These are phyloP conservation scores for Ramaria sp. DNA, from an alignment of 768 basidiomycete genomes.

Conservation along the genomic window DNA sequence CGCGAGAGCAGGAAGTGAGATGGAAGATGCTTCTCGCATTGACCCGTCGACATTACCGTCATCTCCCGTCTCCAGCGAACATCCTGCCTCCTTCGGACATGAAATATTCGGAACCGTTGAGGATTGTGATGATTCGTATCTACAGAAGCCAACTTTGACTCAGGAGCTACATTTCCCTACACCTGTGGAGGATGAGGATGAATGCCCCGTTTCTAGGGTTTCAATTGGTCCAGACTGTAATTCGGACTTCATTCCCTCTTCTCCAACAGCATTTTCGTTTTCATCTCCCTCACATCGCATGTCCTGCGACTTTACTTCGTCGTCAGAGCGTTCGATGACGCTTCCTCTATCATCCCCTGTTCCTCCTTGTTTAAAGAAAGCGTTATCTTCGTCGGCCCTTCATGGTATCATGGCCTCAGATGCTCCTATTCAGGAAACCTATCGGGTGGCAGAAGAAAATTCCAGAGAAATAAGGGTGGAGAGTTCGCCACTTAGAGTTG, in stretches of 20 bases:
- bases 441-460: neutral
- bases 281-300: neutral
- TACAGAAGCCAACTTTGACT: neutral
- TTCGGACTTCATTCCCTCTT: neutral
- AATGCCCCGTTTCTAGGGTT: neutral
- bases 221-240: neutral
- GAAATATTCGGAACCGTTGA: neutral
- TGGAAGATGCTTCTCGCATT: neutral
- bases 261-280: neutral
- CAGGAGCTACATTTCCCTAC: neutral
- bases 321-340: constrained; percentile 1
- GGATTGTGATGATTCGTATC: neutral
- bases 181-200: neutral
- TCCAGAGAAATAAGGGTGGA: neutral
- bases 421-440: neutral
- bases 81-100: neutral
- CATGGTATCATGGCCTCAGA: neutral
- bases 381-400: neutral
- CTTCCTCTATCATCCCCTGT: neutral
- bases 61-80: neutral
- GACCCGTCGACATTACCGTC: neutral
- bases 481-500: neutral
- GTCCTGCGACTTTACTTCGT: neutral
- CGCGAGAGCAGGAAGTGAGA: neutral
- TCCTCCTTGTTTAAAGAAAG: neutral